Evolutionary conservation across 208 protist genomes (phyloP), one percentile per base, ranked within the genome.

Genomic region (Leptomonas seymouri): DNA sequence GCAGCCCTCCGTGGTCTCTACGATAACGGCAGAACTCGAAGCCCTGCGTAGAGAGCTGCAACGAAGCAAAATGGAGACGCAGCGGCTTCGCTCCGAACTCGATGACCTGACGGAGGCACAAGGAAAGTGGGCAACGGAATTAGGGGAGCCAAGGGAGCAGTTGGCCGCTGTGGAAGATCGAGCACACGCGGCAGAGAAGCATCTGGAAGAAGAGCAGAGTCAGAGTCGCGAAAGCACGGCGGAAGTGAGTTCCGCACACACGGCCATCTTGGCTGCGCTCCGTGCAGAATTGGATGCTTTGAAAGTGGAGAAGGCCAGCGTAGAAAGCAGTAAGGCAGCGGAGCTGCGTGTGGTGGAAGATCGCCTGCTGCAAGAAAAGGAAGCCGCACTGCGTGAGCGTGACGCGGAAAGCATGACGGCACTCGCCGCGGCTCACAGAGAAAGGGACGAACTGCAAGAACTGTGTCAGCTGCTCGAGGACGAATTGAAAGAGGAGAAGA

Each of bases 381-480:
- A 58, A 49, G 36, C 61, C 31, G 48, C 61, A 0, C 36, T 67
- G 48, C 49, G n/a, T 11, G n/a, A 3, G 31, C 61, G 23, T 15
- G 48, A 57, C 11, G 31, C 28, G 34, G 49, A 34, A 2, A 15
- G 14, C 15, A 7, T n/a, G 1, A 21, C 34, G 3, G 57, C 64
- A 16, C n/a, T 65, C 15, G 45, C 61, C 3, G 69, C 69, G 23
- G n/a, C 51, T 8, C 42, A 61, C 23, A 41, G 67, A n/a, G 76
- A 83, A 27, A 75, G 45, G 16, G 31, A 53, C 9, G 74, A 88
- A 51, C 56, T 85, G 64, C 70, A 73, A n/a, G 80, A 87, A 31
- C 46, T 75, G 20, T 80, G 80, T 25, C 72, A 75, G 9, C 67
- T 78, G 0, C 71, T 82, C 23, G 78, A 90, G 54, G 73, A 79